A percentile compares a stretch with the other conserved stretches of the same genome.
phyloP scores from a whole-genome alignment of 2,329 filamentous ascomycete species.

The Ilyonectria robusta region DNA sequence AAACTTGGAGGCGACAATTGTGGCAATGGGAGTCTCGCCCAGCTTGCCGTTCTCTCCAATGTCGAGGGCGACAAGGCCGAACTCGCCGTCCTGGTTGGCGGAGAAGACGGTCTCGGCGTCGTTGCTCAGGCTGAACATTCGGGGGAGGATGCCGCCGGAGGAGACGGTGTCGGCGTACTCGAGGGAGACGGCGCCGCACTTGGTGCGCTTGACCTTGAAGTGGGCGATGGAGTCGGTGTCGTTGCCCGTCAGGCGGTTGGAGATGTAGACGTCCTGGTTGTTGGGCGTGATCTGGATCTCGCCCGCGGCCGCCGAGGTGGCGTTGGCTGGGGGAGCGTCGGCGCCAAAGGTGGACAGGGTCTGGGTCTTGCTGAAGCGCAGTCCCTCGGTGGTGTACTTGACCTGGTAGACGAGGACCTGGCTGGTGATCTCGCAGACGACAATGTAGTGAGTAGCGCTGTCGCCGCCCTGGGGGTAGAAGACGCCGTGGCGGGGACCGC shows the following conservation, averaged over 20 bases:
- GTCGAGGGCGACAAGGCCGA: conserved; percentile 57
- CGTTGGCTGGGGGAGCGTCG: conserved; percentile 52
- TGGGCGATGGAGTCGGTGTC: conserved; percentile 63
- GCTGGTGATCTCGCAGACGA: conserved; percentile 64
- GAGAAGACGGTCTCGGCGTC: conserved; percentile 59
- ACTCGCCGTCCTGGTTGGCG: conserved; percentile 61
- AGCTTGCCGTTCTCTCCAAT: conserved; percentile 51
- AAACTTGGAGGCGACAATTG: conserved; percentile 45
- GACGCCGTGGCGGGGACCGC: conserved; percentile 66
- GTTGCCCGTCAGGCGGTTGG: conserved; percentile 64
- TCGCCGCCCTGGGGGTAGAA: conserved; percentile 57
- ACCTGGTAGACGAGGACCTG: conserved; percentile 60
- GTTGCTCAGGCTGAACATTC: conserved; percentile 61
- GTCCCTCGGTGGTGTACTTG: conserved; percentile 52
- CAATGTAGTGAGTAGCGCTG: conserved; percentile 60
- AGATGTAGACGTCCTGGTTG: conserved; percentile 63
- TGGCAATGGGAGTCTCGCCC: conserved; percentile 45
- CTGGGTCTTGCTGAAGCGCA: conserved; percentile 56
- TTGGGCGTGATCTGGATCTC: conserved; percentile 60
- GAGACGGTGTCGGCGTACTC: conserved; percentile 52
- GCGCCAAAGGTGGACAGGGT: conserved; percentile 59
- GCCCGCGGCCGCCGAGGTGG: conserved; percentile 59
- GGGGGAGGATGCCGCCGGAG: conserved; percentile 57
- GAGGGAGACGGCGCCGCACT: conserved; percentile 48
- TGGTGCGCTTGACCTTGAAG: conserved; percentile 53